Evolutionary conservation across 305 asterid genomes (phyloP).

Genomic region (Salvia sclarea): DNA sequence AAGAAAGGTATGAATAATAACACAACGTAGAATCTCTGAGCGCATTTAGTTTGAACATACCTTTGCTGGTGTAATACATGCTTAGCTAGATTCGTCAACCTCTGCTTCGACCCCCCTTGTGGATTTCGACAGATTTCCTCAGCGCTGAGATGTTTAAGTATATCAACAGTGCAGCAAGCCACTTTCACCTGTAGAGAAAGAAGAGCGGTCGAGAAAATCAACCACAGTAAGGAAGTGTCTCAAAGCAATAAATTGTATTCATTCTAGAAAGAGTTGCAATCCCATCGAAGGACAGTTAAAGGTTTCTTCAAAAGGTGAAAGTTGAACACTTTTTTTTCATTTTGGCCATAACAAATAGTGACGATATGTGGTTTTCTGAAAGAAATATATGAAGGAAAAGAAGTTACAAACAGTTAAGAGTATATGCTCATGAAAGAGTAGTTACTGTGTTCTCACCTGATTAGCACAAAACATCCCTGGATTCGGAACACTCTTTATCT

Average conservation of each 20-base stretch:
- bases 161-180: constrained; percentile 83
- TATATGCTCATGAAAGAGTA: not conserved
- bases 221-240: not conserved
- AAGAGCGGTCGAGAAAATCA: constrained; percentile 23
- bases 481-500: constrained; percentile 76
- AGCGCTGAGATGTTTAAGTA: constrained; percentile 88
- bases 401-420: not conserved
- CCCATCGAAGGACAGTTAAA: not conserved
- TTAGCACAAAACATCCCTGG: constrained; percentile 83
- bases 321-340: not conserved
- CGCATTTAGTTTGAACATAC: constrained; percentile 39
- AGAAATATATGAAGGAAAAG: not conserved
- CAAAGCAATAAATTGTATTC: constrained; percentile 2
- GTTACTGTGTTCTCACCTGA: constrained; percentile 51
- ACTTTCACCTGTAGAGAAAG: constrained; percentile 60
- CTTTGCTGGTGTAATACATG: constrained; percentile 79
- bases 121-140: constrained; percentile 89
- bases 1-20: constrained; percentile 15
- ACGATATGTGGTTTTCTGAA: not conserved
- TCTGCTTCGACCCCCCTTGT: constrained; percentile 79
- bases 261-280: not conserved
- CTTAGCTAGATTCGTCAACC: constrained; percentile 79
- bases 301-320: not conserved
- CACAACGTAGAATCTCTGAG: not conserved
- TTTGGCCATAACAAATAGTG: not conserved